Base-by-base conservation (phyloP, 345 rosid species). In the Schrenkiella parvula region DNA sequence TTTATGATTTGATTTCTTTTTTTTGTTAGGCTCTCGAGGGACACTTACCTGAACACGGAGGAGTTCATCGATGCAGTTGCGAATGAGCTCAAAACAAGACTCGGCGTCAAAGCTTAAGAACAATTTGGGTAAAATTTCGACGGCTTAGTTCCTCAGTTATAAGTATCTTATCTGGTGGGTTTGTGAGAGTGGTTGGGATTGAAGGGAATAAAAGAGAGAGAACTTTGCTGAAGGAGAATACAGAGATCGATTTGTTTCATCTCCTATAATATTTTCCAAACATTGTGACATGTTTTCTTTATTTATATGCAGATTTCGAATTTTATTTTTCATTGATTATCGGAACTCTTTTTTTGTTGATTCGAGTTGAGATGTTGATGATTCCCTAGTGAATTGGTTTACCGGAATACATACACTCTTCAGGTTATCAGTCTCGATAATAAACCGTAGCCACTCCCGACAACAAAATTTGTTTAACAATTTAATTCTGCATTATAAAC, bases 51-150 rank as follows among this genome's bases (percentile, higher is more conserved):
- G 74, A 95, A 88, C 79, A 95, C 99, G 0, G 98, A 92, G 70
- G 93, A 92, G 83, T 95, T 95, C 88, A 90, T 95, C 62, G 99
- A 92, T 80, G 96, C 97, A 29, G 99, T 95, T 66, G 97, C 93
- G 0, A 83, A 52, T 6, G 93, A 87, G 61, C 90, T 95, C 66
- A 86, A 65, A 80, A 74, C 87, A 74, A 82, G 76, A 66, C 96
- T 88, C 21, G 75, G 80, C 26, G 54, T 61, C 62, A 25, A 81
- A 79, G 85, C 88, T 53, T 79, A 64, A 65, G 15, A 38, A 39
- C n/a, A n/a, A 59, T 25, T 7, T 3, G 50, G 63, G 53, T 31
- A 13, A 43, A 44, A 48, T 13, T 13, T 57, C 0, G 37, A 55
- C 13, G 57, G 8, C 15, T 64, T 4, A 35, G 22, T 38, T 55